Conservation (phyloP, 2,329 filamentous ascomycete species). For the Bipolaris gigantea region DNA sequence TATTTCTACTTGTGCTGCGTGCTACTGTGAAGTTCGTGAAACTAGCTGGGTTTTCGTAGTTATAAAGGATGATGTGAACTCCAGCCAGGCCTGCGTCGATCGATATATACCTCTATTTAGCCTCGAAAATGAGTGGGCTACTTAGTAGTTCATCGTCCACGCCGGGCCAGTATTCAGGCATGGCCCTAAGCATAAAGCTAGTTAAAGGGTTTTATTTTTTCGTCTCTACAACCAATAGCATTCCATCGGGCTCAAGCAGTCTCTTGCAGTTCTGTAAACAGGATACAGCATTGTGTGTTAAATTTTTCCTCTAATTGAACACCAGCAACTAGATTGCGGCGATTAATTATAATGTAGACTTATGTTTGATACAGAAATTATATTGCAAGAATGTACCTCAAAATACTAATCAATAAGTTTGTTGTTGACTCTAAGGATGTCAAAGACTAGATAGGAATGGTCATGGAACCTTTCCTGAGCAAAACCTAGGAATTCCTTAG, state of each 20-base stretch:
- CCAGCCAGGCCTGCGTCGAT: slow-evolving; percentile 39
- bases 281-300: slow-evolving; percentile 5
- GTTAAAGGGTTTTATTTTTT: background rate
- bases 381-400: background rate
- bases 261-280: slow-evolving; percentile 19
- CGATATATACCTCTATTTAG: slow-evolving; percentile 40
- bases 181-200: slow-evolving; percentile 9
- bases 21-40: background rate
- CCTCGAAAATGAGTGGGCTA: slow-evolving; percentile 21
- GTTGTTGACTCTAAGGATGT: background rate
- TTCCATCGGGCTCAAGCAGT: slow-evolving; percentile 47
- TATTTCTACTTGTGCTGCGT: background rate
- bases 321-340: background rate
- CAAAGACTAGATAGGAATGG: background rate
- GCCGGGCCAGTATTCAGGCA: slow-evolving; percentile 21
- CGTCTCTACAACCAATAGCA: slow-evolving; percentile 51
- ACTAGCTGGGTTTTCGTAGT: slow-evolving; percentile 2
- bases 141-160: slow-evolving; percentile 8
- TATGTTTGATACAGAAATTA: background rate
- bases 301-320: slow-evolving; percentile 16
- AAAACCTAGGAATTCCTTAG: background rate
- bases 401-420: background rate
- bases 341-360: background rate
- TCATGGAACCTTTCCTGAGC: background rate
- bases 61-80: slow-evolving; percentile 26